Evolutionary conservation across 352 stramenopile genomes (phyloP).

Genomic region (Phytophthora sojae): DNA sequence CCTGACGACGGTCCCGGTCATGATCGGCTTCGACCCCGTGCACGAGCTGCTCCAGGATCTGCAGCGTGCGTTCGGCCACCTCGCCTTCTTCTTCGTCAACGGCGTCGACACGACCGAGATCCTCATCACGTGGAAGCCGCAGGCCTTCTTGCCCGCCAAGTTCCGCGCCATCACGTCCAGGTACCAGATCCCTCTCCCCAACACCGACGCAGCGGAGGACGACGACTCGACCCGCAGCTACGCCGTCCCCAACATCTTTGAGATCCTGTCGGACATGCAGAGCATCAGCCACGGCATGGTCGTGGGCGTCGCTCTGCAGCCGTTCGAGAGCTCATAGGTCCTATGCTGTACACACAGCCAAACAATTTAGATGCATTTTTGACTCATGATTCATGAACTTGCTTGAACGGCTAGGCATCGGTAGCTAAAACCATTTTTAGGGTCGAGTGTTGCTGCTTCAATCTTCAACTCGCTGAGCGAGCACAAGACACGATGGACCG

Average conservation of each 20-base stretch:
- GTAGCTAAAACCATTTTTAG: slow-evolving; percentile 23
- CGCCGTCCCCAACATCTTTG: slow-evolving; percentile 80
- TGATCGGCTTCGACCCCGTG: slow-evolving; percentile 81
- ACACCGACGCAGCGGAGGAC: slow-evolving; percentile 26
- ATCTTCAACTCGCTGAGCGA: slow-evolving; percentile 3
- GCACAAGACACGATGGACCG: slow-evolving; percentile 50
- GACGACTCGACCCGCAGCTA: slow-evolving; percentile 44
- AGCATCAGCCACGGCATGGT: slow-evolving; percentile 74
- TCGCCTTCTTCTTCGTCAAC: slow-evolving; percentile 87
- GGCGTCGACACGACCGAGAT: slow-evolving; percentile 69
- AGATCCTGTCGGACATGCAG: slow-evolving; percentile 81
- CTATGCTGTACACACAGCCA: slow-evolving; percentile 26
- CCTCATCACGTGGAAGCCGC: slow-evolving; percentile 81
- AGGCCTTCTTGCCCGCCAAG: slow-evolving; percentile 79
- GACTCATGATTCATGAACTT: not conserved
- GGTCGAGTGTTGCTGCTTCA: slow-evolving; percentile 3
- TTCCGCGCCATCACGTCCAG: slow-evolving; percentile 84
- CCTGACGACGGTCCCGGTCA: slow-evolving; percentile 63
- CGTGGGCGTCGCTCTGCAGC: slow-evolving; percentile 55
- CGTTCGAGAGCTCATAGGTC: slow-evolving; percentile 63
- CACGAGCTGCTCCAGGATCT: slow-evolving; percentile 70
- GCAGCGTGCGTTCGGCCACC: slow-evolving; percentile 61
- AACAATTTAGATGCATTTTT: slow-evolving; percentile 41
- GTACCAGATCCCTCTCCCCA: slow-evolving; percentile 64
- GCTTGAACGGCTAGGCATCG: not conserved